These are phyloP conservation scores for Tothia fuscella DNA, from an alignment of 2,329 filamentous ascomycete species.

Conservation along the genomic window DNA sequence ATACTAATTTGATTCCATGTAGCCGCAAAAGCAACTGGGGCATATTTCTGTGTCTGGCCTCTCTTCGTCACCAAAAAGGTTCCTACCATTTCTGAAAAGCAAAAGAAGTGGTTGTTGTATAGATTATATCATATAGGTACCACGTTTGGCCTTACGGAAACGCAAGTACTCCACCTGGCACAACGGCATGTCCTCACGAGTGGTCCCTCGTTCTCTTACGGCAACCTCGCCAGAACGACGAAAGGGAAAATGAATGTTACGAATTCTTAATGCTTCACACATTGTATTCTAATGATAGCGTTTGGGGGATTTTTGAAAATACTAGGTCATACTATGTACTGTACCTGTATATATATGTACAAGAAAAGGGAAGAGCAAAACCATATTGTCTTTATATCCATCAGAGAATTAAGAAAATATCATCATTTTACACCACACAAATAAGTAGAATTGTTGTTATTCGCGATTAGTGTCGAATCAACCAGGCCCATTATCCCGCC, in stretches of 20 bases:
- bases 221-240: too few species aligned
- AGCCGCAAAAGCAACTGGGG: slow-evolving; percentile 28
- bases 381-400: too few species aligned
- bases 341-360: too few species aligned
- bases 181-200: slow-evolving; percentile 13
- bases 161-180: slow-evolving; percentile 24
- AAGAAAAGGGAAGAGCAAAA: too few species aligned
- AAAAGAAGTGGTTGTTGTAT: slow-evolving; percentile 26
- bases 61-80: slow-evolving; percentile 27
- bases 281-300: neutral
- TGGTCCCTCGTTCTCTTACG: slow-evolving; percentile 7
- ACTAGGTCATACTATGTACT: too few species aligned
- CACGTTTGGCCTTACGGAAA: slow-evolving; percentile 24
- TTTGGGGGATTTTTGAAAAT: neutral
- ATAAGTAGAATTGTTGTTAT: too few species aligned
- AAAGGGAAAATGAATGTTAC: too few species aligned
- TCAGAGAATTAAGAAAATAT: too few species aligned
- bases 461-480: too few species aligned
- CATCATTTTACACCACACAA: too few species aligned
- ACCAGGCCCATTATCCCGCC: too few species aligned
- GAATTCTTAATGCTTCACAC: too few species aligned
- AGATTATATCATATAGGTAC: slow-evolving; percentile 25
- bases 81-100: slow-evolving; percentile 23
- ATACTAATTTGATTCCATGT: neutral
- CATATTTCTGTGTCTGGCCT: slow-evolving; percentile 30